phyloP scores from a whole-genome alignment of 2,329 filamentous ascomycete species.

The Neophaeococcomyces aloes region DNA sequence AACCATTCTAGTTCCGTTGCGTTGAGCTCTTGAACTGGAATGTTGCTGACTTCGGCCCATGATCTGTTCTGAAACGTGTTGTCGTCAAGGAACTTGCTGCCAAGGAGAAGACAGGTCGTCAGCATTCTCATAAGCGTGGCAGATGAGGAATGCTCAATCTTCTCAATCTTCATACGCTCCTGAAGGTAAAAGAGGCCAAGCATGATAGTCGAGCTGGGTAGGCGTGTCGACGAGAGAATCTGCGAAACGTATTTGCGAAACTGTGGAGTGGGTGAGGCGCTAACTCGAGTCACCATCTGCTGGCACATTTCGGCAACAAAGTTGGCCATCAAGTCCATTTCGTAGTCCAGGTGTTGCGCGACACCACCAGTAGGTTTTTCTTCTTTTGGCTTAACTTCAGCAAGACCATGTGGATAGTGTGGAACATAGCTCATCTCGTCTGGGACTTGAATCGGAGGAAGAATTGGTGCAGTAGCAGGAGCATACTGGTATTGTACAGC shows the following conservation, averaged over 20 bases:
- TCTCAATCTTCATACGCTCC: slow-evolving; percentile 66
- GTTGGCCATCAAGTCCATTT: slow-evolving; percentile 91
- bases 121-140: slow-evolving; percentile 79
- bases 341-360: slow-evolving; percentile 88
- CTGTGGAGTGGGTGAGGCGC: slow-evolving; percentile 53
- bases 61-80: slow-evolving; percentile 97
- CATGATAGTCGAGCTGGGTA: slow-evolving; percentile 84
- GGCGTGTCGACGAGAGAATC: slow-evolving; percentile 77
- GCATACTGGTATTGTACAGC: slow-evolving; percentile 16
- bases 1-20: slow-evolving; percentile 81
- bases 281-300: slow-evolving; percentile 55
- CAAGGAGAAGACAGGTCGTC: slow-evolving; percentile 72
- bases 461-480: slow-evolving; percentile 25
- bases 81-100: slow-evolving; percentile 92
- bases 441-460: slow-evolving; percentile 34
- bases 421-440: slow-evolving; percentile 23
- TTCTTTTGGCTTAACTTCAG: slow-evolving; percentile 41
- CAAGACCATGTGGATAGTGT: slow-evolving; percentile 24
- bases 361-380: slow-evolving; percentile 71
- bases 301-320: slow-evolving; percentile 86
- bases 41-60: slow-evolving; percentile 91
- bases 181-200: slow-evolving; percentile 83
- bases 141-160: slow-evolving; percentile 45
- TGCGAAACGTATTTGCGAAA: slow-evolving; percentile 89
- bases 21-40: slow-evolving; percentile 74